phyloP scores from a whole-genome alignment of 495 filamentous ascomycete genomes.

The Lasiosphaeria hispida region DNA sequence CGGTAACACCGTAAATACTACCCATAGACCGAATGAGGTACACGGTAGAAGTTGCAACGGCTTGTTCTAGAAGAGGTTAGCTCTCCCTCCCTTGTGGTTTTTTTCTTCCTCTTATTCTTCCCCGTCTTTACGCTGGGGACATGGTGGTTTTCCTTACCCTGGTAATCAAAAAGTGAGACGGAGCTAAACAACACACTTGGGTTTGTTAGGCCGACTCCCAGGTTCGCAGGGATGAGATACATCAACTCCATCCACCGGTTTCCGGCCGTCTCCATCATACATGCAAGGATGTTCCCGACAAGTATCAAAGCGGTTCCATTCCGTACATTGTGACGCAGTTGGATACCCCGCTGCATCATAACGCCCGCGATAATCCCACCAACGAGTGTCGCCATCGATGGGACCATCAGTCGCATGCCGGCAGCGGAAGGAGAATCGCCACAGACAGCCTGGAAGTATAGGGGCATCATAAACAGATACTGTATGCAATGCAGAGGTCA shows the following conservation, averaged over 20 bases:
- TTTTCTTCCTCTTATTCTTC: not conserved
- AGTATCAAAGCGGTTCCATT: constrained; percentile 56
- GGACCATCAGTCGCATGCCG: constrained; percentile 56
- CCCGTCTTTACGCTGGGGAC: not conserved
- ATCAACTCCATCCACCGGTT: constrained; percentile 58
- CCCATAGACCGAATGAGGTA: constrained; percentile 65
- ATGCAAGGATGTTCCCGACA: constrained; percentile 56
- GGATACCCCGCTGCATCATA: constrained; percentile 61
- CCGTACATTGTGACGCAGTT: constrained; percentile 52
- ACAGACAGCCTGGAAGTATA: constrained; percentile 63
- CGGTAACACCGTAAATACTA: constrained; percentile 63
- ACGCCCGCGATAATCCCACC: constrained; percentile 58
- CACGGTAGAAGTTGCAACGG: constrained; percentile 63
- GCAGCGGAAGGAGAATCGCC: constrained; percentile 59
- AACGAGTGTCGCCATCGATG: constrained; percentile 58
- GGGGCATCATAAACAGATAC: constrained; percentile 64
- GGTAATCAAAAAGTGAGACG: constrained; percentile 60
- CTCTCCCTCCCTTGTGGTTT: not conserved
- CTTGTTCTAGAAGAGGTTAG: constrained; percentile 50
- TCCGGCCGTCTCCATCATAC: constrained; percentile 52
- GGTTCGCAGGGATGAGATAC: constrained; percentile 61
- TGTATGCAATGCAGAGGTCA: constrained; percentile 24
- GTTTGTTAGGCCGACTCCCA: constrained; percentile 63
- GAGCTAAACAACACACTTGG: constrained; percentile 63
- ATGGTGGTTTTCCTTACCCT: constrained; percentile 41